phyloP scores from a whole-genome alignment of 1,284 basidiomycete genomes.

The Sanghuangporus sanghuang region DNA sequence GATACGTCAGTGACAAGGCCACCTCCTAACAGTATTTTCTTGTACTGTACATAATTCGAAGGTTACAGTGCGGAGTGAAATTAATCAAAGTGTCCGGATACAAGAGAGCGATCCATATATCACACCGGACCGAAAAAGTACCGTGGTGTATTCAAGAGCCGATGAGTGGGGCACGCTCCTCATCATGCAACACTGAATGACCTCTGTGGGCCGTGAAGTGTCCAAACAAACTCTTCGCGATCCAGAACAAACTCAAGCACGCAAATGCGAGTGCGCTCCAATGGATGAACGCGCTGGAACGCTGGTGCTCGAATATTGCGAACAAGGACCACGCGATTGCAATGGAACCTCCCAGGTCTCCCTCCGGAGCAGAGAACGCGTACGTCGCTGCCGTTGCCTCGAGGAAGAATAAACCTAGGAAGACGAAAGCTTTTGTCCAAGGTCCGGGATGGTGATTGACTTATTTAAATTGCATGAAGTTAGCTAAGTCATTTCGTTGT shows the following conservation, averaged over 20 bases:
- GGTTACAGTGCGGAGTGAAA: not conserved
- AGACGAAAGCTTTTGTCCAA: constrained; percentile 92
- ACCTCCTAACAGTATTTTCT: no score
- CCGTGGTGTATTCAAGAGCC: not conserved
- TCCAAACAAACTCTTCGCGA: constrained; percentile 67
- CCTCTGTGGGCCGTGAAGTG: constrained; percentile 37
- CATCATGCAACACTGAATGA: constrained; percentile 63
- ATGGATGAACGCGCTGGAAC: constrained; percentile 70
- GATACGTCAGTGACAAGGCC: no score
- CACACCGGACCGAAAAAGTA: no score
- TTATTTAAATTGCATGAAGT: not conserved
- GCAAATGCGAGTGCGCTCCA: constrained; percentile 87
- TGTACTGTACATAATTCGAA: no score
- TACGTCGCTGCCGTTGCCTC: constrained; percentile 90
- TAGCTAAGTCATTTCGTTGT: not conserved
- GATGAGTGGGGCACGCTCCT: constrained; percentile 81
- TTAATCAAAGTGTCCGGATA: not conserved
- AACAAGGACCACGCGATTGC: constrained; percentile 82
- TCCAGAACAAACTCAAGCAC: constrained; percentile 80
- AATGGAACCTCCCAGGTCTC: constrained; percentile 85
- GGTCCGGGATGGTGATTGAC: constrained; percentile 62
- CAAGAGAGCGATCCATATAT: no score
- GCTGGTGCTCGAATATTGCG: constrained; percentile 77
- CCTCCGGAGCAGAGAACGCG: constrained; percentile 84
- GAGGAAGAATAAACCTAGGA: constrained; percentile 90